Percentiles rank a stretch among this genome's conserved stretches.
Conservation (phyloP, 2,329 filamentous ascomycete genomes). For the Fusarium sp. region DNA sequence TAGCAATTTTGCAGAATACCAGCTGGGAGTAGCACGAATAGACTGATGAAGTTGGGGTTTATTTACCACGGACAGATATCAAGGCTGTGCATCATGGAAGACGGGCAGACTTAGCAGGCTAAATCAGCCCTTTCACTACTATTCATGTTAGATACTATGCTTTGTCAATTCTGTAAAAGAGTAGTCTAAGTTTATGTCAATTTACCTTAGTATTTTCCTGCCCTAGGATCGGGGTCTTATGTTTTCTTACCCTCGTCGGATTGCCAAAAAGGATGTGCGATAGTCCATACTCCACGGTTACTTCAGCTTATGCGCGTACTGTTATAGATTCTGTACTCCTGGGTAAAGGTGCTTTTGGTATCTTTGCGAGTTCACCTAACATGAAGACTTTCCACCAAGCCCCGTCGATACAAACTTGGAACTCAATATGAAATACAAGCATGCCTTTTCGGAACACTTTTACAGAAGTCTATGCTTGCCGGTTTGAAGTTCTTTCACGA, state of each 20-base stretch:
- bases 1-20: conserved; percentile 5
- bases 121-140: too few relatives aligned
- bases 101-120: neutral
- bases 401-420: too few relatives aligned
- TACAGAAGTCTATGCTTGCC: too few relatives aligned
- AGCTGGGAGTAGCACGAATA: neutral
- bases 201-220: rapidly evolving
- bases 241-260: neutral
- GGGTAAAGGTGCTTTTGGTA: rapidly evolving
- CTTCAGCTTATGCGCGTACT: rapidly evolving
- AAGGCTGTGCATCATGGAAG: neutral
- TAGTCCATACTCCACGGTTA: neutral
- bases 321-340: too few relatives aligned
- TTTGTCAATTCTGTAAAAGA: too few relatives aligned
- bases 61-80: rapidly evolving
- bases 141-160: neutral
- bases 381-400: too few relatives aligned
- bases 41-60: rapidly evolving
- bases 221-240: rapidly evolving
- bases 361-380: too few relatives aligned
- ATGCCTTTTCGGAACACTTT: too few relatives aligned
- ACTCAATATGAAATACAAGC: too few relatives aligned
- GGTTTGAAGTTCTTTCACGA: rapidly evolving
- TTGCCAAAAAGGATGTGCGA: rapidly evolving
- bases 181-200: too few relatives aligned